Base-by-base conservation (phyloP, 2,329 filamentous ascomycete genomes). In the Malbranchea zuffiana region DNA sequence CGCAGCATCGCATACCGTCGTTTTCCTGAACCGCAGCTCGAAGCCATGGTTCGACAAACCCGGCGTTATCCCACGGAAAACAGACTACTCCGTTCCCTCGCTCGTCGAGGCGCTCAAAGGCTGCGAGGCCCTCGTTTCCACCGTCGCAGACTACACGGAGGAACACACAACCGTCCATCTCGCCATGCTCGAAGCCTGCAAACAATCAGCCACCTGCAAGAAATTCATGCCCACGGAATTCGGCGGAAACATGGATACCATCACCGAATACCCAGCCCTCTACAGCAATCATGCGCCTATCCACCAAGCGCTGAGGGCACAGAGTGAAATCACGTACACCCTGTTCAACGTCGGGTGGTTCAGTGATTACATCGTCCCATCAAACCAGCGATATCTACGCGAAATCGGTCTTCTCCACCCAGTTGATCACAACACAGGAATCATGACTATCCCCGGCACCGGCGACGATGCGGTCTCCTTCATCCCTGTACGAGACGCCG, bases 191-290 rank as follows among this genome's bases (percentile, higher is more conserved):
- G 15, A 32, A 32, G 35, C 35, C n/a, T 38, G 35, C n/a, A 16
- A 32, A 15, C 15, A 24, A 13, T 31, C 21, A 20, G 18, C 28
- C n/a, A 31, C 17, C 10, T 38, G 35, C 35, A 38, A 32, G 19
- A 26, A 28, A 6, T 38, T 38, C 18, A 38, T 38, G 17, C 35
- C 35, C 6, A 13, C 35, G 6, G 35, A 38, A 13, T 38, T 31
- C 17, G 35, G 15, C 6, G 35, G 10, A 20, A 38, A 31, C 12
- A 13, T 15, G 8, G 28, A 30, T 13, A 8, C 8, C 10, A 28
- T 36, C 12, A 17, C 28, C 7, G 16, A 15, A 19, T 36, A 28
- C 13, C n/a, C n/a, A n/a, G n/a, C n/a, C n/a, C n/a, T n/a, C n/a
- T 32, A 21, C 13, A 19, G 12, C 8, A 20, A 11, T 7, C 35